Evolutionary conservation across 1,284 basidiomycete genomes (phyloP).

Genomic region (Malassezia vespertilionis): DNA sequence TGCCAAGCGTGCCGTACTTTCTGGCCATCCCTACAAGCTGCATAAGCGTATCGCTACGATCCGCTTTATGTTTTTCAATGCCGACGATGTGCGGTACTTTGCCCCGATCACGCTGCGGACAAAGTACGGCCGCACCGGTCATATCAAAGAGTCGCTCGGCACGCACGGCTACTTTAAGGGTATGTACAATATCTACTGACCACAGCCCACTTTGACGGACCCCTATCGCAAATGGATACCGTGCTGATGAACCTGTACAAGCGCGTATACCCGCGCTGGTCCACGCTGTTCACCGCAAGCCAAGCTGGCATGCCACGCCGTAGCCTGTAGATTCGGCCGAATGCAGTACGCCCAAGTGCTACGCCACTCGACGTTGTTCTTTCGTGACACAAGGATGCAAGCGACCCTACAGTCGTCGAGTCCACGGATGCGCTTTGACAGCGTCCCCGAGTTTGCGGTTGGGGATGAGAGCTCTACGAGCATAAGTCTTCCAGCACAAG

Average conservation of each 20-base stretch:
- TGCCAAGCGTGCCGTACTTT: conserved; percentile 81
- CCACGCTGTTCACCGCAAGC: conserved; percentile 2
- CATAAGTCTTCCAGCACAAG: too few species aligned
- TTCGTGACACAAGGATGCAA: neutral
- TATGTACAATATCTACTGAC: neutral
- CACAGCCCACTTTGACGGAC: conserved; percentile 78
- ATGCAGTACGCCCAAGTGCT: too few species aligned
- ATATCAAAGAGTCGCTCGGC: conserved; percentile 80
- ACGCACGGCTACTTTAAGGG: conserved; percentile 92
- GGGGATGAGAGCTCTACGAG: too few species aligned
- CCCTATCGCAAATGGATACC: conserved; percentile 76
- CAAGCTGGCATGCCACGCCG: conserved; percentile 8
- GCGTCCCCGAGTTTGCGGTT: too few species aligned
- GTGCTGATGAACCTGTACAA: conserved; percentile 35
- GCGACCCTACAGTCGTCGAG: neutral
- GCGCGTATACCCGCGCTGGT: conserved; percentile 19
- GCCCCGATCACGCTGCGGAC: conserved; percentile 85
- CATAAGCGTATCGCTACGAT: conserved; percentile 96
- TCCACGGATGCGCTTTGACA: neutral
- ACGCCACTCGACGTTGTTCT: neutral
- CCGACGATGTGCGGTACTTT: conserved; percentile 84
- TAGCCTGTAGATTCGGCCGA: conserved; percentile 1
- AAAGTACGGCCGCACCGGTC: conserved; percentile 81
- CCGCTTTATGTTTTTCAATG: conserved; percentile 97
- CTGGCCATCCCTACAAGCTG: conserved; percentile 91